phyloP scores from a whole-genome alignment of 352 stramenopile species.

The Thalassiosira exigua region DNA sequence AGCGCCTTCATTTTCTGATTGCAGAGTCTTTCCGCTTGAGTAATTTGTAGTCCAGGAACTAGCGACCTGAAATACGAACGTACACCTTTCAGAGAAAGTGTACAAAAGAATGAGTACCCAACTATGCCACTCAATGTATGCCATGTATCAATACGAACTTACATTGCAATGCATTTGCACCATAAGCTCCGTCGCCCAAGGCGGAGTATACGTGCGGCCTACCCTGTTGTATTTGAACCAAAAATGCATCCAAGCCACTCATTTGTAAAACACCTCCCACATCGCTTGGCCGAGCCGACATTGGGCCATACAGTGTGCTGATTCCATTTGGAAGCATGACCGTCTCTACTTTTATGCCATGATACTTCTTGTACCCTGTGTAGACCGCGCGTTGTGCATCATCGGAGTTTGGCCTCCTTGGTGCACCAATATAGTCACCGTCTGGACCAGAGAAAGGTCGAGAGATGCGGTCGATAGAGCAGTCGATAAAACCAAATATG shows the following conservation, averaged over 20 bases:
- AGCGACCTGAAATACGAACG: too few species aligned
- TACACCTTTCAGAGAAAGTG: too few species aligned
- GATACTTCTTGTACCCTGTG: conserved; percentile 42
- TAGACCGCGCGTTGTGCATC: conserved; percentile 37
- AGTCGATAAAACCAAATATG: conserved; percentile 58
- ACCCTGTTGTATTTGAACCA: conserved; percentile 26
- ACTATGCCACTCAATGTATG: too few species aligned
- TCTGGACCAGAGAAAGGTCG: conserved; percentile 50
- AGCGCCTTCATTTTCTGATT: too few species aligned
- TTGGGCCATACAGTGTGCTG: conserved; percentile 26
- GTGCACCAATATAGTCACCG: conserved; percentile 42
- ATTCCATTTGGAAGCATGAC: conserved; percentile 50
- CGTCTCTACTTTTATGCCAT: conserved; percentile 54
- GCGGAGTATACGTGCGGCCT: too few species aligned
- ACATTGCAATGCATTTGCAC: too few species aligned
- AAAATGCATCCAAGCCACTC: conserved; percentile 36
- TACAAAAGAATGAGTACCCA: too few species aligned
- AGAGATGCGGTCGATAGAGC: conserved; percentile 25
- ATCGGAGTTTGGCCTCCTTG: conserved; percentile 4
- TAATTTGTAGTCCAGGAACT: too few species aligned
- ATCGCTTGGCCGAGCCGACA: conserved; percentile 16
- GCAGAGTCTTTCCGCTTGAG: too few species aligned
- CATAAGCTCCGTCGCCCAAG: too few species aligned
- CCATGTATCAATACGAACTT: too few species aligned
- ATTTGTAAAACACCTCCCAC: conserved; percentile 4